These are phyloP conservation scores for Globisporangium alternatum DNA, from an alignment of 352 stramenopile species.

Conservation along the genomic window DNA sequence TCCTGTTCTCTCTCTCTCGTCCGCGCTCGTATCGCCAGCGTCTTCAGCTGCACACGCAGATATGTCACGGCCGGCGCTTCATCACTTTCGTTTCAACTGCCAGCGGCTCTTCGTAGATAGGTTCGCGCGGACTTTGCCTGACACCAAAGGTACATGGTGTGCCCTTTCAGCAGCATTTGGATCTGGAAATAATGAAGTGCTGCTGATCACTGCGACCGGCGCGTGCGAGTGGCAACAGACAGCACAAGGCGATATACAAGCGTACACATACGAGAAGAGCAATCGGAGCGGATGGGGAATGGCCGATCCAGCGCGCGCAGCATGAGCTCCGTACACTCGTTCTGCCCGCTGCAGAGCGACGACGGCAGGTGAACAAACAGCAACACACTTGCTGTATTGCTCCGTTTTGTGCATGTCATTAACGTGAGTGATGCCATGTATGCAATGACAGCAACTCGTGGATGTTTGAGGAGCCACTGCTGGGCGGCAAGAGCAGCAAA, in stretches of 20 bases:
- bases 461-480: slow-evolving; percentile 56
- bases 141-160: background rate
- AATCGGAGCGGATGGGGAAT: slow-evolving; percentile 34
- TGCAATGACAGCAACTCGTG: slow-evolving; percentile 16
- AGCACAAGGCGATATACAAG: background rate
- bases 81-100: background rate
- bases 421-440: background rate
- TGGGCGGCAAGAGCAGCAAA: slow-evolving; percentile 23
- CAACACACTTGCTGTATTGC: background rate
- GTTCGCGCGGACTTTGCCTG: background rate
- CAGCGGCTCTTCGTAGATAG: background rate
- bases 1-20: background rate
- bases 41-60: background rate
- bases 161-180: background rate
- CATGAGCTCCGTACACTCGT: slow-evolving; percentile 23
- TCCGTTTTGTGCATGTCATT: background rate
- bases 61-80: background rate
- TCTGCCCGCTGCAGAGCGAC: slow-evolving; percentile 26
- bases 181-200: background rate
- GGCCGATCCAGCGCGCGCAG: slow-evolving; percentile 28
- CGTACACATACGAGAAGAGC: background rate
- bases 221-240: background rate
- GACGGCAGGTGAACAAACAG: slow-evolving; percentile 13
- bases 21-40: background rate
- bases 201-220: background rate